Percentiles rank a stretch among this genome's conserved stretches.
phyloP scores from a whole-genome alignment of 441 rosid species.

The Gossypium schwendimanii region DNA sequence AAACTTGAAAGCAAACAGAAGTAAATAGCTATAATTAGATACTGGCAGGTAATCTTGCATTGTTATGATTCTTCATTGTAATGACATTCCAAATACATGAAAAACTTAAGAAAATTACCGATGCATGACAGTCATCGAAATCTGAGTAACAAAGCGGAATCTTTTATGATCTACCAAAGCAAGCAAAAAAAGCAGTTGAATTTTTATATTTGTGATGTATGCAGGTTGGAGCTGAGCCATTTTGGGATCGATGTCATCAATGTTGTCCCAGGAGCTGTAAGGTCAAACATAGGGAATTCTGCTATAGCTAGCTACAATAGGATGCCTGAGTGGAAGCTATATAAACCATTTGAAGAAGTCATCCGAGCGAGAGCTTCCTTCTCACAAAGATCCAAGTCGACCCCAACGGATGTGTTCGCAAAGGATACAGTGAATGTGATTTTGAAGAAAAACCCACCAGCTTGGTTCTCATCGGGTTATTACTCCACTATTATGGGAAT shows the following conservation, averaged over 20 bases:
- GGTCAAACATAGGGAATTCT: constrained; percentile 64
- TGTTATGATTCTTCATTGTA: neutral
- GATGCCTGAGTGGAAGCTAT: constrained; percentile 75
- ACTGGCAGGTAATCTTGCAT: neutral
- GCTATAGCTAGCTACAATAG: constrained; percentile 42
- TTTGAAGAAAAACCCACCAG: constrained; percentile 57
- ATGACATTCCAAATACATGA: neutral
- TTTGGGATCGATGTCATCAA: constrained; percentile 71
- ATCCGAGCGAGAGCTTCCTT: constrained; percentile 50
- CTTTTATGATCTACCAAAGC: neutral
- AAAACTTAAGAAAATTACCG: neutral
- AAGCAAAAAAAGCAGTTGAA: neutral
- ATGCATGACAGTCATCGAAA: neutral
- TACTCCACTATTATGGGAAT: neutral
- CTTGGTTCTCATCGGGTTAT: constrained; percentile 5
- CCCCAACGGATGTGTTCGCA: constrained; percentile 70
- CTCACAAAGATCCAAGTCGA: constrained; percentile 49
- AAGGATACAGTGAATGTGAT: constrained; percentile 49
- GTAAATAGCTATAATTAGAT: neutral
- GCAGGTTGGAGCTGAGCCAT: constrained; percentile 72
- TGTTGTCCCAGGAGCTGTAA: constrained; percentile 74
- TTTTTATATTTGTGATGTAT: neutral
- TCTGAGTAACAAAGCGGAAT: neutral
- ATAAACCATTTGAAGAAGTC: constrained; percentile 54
- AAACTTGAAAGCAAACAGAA: neutral